Evolutionary conservation across 345 rosid species (phyloP).

Genomic region (Anacardium occidentale): DNA sequence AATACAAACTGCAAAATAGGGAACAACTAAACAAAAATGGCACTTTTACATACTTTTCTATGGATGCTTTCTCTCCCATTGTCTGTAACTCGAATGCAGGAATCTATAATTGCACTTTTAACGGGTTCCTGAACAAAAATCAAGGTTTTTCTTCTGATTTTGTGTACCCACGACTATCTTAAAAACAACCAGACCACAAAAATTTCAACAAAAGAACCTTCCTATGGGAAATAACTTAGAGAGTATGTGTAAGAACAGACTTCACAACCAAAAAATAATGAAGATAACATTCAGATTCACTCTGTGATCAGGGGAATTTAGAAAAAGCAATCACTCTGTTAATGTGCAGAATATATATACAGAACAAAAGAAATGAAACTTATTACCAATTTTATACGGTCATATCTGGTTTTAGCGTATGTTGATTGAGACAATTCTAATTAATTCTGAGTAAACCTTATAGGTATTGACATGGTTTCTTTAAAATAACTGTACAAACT

Average conservation of each 20-base stretch:
- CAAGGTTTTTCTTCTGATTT: conserved; percentile 10
- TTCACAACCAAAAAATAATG: not conserved
- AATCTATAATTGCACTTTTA: conserved; percentile 79
- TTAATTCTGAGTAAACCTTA: not conserved
- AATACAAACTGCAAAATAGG: conserved; percentile 13
- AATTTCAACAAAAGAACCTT: not conserved
- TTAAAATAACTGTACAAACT: not conserved
- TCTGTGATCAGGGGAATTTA: not conserved
- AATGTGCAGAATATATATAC: not conserved
- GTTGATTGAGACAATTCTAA: not conserved
- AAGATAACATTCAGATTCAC: not conserved
- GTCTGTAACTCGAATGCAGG: conserved; percentile 85
- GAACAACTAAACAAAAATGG: not conserved
- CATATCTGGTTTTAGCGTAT: not conserved
- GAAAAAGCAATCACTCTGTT: not conserved
- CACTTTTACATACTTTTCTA: conserved; percentile 59
- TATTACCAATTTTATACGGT: not conserved
- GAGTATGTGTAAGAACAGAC: conserved; percentile 7
- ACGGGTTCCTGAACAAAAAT: conserved; percentile 52
- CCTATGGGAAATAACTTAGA: not conserved
- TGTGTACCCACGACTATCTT: not conserved
- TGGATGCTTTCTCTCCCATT: conserved; percentile 94
- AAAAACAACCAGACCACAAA: not conserved
- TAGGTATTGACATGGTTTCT: not conserved
- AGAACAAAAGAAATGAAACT: not conserved